Evolutionary conservation across 2,329 filamentous ascomycete species (phyloP).

Genomic region (Aspergillus fischeri): DNA sequence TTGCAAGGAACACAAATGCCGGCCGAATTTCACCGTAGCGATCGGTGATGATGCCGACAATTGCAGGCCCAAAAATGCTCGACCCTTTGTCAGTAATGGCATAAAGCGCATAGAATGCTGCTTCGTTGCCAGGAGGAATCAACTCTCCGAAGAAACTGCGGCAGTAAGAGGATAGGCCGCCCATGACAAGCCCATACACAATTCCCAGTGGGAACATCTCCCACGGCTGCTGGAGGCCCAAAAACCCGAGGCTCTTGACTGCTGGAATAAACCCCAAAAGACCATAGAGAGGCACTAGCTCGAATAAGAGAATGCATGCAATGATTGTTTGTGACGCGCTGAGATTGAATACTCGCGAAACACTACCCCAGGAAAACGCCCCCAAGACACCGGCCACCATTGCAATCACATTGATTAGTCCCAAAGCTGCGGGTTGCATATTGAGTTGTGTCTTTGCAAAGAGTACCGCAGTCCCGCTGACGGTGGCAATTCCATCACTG

Average conservation of each 20-base stretch:
- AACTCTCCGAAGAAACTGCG: conserved; percentile 88
- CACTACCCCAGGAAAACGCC: conserved; percentile 81
- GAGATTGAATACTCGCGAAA: conserved; percentile 67
- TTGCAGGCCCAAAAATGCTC: conserved; percentile 86
- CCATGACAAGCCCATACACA: conserved; percentile 88
- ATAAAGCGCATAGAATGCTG: conserved; percentile 93
- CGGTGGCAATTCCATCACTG: conserved; percentile 90
- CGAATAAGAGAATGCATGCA: conserved; percentile 85
- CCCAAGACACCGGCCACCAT: conserved; percentile 80
- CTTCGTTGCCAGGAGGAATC: conserved; percentile 89
- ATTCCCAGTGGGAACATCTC: conserved; percentile 93
- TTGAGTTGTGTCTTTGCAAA: conserved; percentile 91
- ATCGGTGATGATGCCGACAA: conserved; percentile 91
- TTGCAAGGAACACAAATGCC: conserved; percentile 87
- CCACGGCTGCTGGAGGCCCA: conserved; percentile 89
- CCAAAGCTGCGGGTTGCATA: conserved; percentile 84
- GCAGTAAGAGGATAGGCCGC: conserved; percentile 89
- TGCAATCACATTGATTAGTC: conserved; percentile 88
- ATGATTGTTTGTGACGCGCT: conserved; percentile 84
- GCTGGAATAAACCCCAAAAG: conserved; percentile 82
- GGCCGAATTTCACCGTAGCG: conserved; percentile 73
- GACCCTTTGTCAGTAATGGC: conserved; percentile 97
- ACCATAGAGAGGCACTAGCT: conserved; percentile 88
- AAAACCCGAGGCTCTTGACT: conserved; percentile 66
- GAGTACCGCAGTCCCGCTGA: conserved; percentile 87